Evolutionary conservation across 1,284 basidiomycete genomes (phyloP), one percentile per base, ranked within the genome.

Genomic region (Irpex sp.): DNA sequence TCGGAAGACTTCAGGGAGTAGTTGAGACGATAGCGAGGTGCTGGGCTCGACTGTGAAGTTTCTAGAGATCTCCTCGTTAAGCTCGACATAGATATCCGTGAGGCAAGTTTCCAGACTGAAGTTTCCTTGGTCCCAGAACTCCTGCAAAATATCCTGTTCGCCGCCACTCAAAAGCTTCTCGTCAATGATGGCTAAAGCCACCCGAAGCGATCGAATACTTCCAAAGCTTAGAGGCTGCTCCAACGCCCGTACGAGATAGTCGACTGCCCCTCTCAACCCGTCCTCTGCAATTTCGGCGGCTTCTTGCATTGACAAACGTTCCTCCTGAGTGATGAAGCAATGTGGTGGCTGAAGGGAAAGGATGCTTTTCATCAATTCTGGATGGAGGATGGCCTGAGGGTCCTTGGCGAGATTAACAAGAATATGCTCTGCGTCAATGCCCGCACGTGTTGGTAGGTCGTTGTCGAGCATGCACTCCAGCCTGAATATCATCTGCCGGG

Each of bases 391-490:
- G 15, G 85, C 80, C n/a, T 72, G 77, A 19, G 90, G 89, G 49
- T 86, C 81, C 47, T 80, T 78, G 0, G 84, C 79, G n/a, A 92
- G 79, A 43, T 82, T 80, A 37, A 81, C 74, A 1, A 92, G 77
- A 26, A 92, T 81, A 54, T 86, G 83, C 73, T 92, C 90, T 0
- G 86, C 86, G 58, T 89, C 79, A 33, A 87, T 79, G 1, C 83
- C 85, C 0, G 85, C 83, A 65, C 82, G 83, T 33, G 83, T 81
- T 0, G 89, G 89, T 4, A 83, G 78, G 43, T 85, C 79, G 63
- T 83, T 81, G 53, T 86, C 84, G 21, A 81, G 82, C 71, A 88
- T 86, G 76, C 86, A 87, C 64, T 82, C 82, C 7, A 90, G 76
- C 7, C 88, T 83, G 63, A 83, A 82, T 0, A 83, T 82, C 72